Evolutionary conservation across 352 stramenopile species (phyloP).

Genomic region (Pythium brachiatum): DNA sequence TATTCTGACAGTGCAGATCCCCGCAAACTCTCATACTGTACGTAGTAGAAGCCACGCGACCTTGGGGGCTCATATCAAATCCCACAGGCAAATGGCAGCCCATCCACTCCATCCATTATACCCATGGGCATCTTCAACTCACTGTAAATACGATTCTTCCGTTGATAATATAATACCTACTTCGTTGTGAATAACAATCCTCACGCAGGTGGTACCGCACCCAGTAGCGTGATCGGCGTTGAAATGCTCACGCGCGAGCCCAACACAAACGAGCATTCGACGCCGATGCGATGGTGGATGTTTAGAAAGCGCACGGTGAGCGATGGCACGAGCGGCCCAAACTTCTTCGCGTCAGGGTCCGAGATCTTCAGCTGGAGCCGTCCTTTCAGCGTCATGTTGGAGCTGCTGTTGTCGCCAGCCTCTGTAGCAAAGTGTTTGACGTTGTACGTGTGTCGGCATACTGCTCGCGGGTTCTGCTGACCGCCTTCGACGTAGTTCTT

Average conservation of each 20-base stretch:
- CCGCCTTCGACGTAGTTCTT: background rate
- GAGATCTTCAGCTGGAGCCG: constrained; percentile 4
- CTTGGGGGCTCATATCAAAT: too few relatives aligned
- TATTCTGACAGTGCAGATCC: too few relatives aligned
- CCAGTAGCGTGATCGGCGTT: constrained; percentile 4
- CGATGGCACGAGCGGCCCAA: background rate
- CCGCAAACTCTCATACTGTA: too few relatives aligned
- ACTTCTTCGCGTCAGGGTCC: background rate
- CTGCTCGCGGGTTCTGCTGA: background rate
- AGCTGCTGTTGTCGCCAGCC: background rate
- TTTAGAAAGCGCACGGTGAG: background rate
- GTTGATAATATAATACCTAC: too few relatives aligned
- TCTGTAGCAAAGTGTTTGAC: background rate
- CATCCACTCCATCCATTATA: too few relatives aligned
- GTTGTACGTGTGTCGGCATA: constrained; percentile 9
- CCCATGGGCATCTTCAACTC: too few relatives aligned
- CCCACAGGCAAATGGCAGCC: too few relatives aligned
- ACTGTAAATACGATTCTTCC: too few relatives aligned
- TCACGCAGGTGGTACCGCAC: background rate
- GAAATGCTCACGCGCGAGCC: background rate
- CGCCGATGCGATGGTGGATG: constrained; percentile 1
- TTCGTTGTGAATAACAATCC: too few relatives aligned
- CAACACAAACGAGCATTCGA: constrained; percentile 13
- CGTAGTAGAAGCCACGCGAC: too few relatives aligned
- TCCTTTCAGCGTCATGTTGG: background rate